Conservation (phyloP, 768 basidiomycete species). For the Suillus luteus region DNA sequence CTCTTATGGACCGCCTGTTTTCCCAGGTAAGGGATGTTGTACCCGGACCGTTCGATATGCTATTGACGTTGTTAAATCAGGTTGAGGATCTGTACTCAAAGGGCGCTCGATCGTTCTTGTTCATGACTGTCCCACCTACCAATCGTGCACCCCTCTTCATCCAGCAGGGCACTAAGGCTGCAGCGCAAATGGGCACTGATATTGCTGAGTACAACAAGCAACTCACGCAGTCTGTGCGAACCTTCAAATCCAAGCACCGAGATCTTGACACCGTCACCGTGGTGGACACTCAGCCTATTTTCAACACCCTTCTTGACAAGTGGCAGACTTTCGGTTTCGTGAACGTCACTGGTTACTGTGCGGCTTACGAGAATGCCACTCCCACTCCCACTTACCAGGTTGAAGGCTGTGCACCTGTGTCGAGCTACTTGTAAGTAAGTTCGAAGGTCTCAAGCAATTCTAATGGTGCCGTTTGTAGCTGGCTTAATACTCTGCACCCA, state of each 20-base stretch:
- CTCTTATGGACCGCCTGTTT: conserved; percentile 29
- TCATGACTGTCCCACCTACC: conserved; percentile 63
- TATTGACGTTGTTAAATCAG: conserved; percentile 11
- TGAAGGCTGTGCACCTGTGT: conserved; percentile 59
- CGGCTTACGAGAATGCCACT: conserved; percentile 60
- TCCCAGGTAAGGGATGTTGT: conserved; percentile 23
- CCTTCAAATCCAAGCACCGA: conserved; percentile 43
- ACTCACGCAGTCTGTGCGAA: conserved; percentile 38
- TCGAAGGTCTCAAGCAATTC: neutral
- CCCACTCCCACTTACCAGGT: conserved; percentile 54
- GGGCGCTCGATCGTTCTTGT: conserved; percentile 63
- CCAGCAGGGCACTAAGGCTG: conserved; percentile 35
- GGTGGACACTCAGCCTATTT: conserved; percentile 59
- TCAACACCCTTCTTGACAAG: conserved; percentile 58
- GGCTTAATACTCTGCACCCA: conserved; percentile 63
- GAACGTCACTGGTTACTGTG: conserved; percentile 60
- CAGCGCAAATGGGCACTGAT: conserved; percentile 32
- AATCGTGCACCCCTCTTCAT: conserved; percentile 57
- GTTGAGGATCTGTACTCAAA: conserved; percentile 24
- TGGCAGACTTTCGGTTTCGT: conserved; percentile 55
- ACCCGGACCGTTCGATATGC: neutral
- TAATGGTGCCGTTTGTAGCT: conserved; percentile 38
- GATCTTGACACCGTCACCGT: conserved; percentile 48
- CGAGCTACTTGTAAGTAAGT: conserved; percentile 60
- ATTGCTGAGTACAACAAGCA: conserved; percentile 55